phyloP scores from a whole-genome alignment of 1,139 yeast genomes.

The Debaryomyces subglobosus region DNA sequence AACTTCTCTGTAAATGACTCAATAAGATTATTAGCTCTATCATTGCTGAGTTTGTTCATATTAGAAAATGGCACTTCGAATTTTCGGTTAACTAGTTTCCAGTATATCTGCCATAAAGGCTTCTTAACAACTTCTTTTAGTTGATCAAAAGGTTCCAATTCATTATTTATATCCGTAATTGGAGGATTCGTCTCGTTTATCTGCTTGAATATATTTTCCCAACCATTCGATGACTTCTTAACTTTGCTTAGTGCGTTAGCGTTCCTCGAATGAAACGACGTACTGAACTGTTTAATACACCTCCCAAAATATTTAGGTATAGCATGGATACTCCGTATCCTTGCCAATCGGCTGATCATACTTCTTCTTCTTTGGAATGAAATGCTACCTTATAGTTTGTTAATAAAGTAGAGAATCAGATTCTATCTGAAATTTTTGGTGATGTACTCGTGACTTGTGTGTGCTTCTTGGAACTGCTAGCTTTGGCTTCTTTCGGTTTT shows the following conservation, averaged over 20 bases:
- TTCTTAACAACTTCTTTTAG: constrained; percentile 3
- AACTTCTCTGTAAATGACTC: constrained; percentile 6
- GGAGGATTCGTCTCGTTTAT: not conserved
- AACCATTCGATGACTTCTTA: not conserved
- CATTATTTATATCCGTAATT: not conserved
- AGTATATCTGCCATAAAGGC: constrained; percentile 7
- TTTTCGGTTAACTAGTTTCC: not conserved
- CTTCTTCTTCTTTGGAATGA: not conserved
- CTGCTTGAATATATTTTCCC: not conserved
- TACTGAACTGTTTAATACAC: not conserved
- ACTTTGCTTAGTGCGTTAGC: not conserved
- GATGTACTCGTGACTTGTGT: constrained; percentile 6
- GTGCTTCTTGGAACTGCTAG: constrained; percentile 4
- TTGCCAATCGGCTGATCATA: constrained; percentile 1
- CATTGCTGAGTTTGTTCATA: constrained; percentile 9
- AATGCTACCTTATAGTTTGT: not conserved
- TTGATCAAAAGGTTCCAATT: not conserved
- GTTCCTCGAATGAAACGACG: not conserved
- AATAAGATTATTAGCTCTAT: constrained; percentile 3
- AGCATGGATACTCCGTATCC: not conserved
- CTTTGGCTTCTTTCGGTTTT: not conserved
- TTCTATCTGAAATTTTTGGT: not conserved
- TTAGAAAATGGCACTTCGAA: constrained; percentile 10
- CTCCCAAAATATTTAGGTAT: not conserved
- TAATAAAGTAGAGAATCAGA: not conserved